phyloP scores from a whole-genome alignment of 2,329 filamentous ascomycete genomes.

The Penicillium expansum region DNA sequence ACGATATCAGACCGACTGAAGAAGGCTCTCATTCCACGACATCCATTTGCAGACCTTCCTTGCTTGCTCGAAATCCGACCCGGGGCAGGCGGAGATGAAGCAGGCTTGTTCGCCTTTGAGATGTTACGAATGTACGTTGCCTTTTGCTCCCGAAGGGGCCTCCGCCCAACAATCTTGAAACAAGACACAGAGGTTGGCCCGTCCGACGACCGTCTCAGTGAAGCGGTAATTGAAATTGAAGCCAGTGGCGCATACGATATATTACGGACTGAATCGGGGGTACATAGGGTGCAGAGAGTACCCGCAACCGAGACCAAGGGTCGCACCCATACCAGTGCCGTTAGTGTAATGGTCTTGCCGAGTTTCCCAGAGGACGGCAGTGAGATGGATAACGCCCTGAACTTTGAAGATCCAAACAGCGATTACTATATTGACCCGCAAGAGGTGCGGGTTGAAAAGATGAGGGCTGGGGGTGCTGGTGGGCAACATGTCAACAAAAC shows the following conservation, averaged over 20 bases:
- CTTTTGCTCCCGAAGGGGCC: conserved; percentile 68
- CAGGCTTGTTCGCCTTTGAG: conserved; percentile 82
- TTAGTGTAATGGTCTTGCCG: conserved; percentile 87
- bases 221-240: conserved; percentile 83
- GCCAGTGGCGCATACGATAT: conserved; percentile 73
- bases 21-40: conserved; percentile 74
- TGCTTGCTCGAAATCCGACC: conserved; percentile 91
- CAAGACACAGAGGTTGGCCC: conserved; percentile 71
- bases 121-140: conserved; percentile 85
- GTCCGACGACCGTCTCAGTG: conserved; percentile 69
- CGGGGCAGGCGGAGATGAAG: conserved; percentile 87
- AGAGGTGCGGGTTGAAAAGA: conserved; percentile 81
- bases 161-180: conserved; percentile 69
- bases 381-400: conserved; percentile 52
- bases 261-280: conserved; percentile 84
- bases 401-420: conserved; percentile 79
- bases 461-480: conserved; percentile 87
- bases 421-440: conserved; percentile 85
- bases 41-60: conserved; percentile 85
- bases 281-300: conserved; percentile 91
- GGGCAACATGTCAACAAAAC: conserved; percentile 99
- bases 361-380: conserved; percentile 63
- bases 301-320: conserved; percentile 89
- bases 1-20: conserved; percentile 67
- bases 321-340: conserved; percentile 88